Conservation (phyloP, 768 basidiomycete species). For the Naematelia aurantialba region DNA sequence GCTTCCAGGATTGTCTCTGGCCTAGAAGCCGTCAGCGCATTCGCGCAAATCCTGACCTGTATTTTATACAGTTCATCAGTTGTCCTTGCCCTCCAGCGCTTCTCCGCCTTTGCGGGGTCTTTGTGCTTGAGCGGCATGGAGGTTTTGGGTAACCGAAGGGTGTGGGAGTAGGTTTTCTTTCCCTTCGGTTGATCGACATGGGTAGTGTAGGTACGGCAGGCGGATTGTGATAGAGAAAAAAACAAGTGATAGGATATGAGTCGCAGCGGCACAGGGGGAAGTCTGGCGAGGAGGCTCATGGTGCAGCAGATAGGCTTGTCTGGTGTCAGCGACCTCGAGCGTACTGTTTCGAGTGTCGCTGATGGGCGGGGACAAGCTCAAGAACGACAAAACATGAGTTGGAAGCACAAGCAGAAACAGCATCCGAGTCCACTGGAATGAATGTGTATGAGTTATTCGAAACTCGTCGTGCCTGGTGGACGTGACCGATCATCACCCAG, state of each 20-base stretch:
- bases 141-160: conserved; percentile 78
- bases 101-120: conserved; percentile 63
- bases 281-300: conserved; percentile 9
- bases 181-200: neutral
- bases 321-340: too few relatives aligned
- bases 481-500: too few relatives aligned
- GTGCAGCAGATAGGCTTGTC: too few relatives aligned
- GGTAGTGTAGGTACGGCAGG: neutral
- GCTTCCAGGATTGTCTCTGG: conserved; percentile 60
- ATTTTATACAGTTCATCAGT: conserved; percentile 67
- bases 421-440: too few relatives aligned
- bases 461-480: too few relatives aligned
- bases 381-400: too few relatives aligned
- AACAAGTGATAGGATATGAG: conserved; percentile 4
- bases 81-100: conserved; percentile 60
- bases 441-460: too few relatives aligned
- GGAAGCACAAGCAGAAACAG: too few relatives aligned
- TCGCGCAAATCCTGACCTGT: conserved; percentile 49
- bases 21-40: conserved; percentile 1
- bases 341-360: too few relatives aligned
- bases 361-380: too few relatives aligned
- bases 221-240: neutral
- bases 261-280: conserved; percentile 3
- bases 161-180: conserved; percentile 56
- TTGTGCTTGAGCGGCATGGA: conserved; percentile 66